Percentiles rank a stretch among this genome's conserved stretches.
phyloP scores from a whole-genome alignment of 208 protist genomes.

The Naegleria lovaniensis region DNA sequence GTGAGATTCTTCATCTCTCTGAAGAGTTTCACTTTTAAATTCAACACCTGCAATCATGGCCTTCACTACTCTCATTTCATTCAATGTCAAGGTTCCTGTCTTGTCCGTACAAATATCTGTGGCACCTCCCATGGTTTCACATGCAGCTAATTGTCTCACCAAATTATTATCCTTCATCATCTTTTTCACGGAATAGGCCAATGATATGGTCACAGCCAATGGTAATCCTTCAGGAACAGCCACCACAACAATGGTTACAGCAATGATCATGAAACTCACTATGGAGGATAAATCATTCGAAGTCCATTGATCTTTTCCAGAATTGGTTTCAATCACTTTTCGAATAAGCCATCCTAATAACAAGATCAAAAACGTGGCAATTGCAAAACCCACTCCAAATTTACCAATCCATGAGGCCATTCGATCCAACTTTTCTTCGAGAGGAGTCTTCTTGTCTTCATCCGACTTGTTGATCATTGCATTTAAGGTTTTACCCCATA shows the following conservation, averaged over 20 bases:
- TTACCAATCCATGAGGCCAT: constrained; percentile 77
- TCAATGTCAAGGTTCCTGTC: constrained; percentile 57
- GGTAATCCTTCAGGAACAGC: constrained; percentile 93
- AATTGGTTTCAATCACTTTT: neutral
- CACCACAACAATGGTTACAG: constrained; percentile 89
- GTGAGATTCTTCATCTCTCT: too few relatives aligned
- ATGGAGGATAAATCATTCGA: neutral
- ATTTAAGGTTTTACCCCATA: neutral
- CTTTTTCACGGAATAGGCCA: constrained; percentile 87
- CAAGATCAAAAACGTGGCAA: neutral
- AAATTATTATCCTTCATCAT: constrained; percentile 89
- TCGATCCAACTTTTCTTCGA: constrained; percentile 55
- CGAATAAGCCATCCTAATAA: neutral
- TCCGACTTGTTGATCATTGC: constrained; percentile 41
- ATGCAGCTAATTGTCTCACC: constrained; percentile 82
- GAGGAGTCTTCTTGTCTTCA: constrained; percentile 38
- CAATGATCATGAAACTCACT: constrained; percentile 75
- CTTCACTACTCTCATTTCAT: neutral
- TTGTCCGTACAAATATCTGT: constrained; percentile 31
- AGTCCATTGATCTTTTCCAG: neutral
- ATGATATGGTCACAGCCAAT: constrained; percentile 90
- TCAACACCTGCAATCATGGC: neutral
- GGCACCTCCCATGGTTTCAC: constrained; percentile 85
- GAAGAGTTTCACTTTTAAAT: neutral
- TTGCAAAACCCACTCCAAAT: constrained; percentile 53